Evolutionary conservation across 768 basidiomycete species (phyloP), one percentile per base, ranked within the genome.

Genomic region (Tulasnella sp.): DNA sequence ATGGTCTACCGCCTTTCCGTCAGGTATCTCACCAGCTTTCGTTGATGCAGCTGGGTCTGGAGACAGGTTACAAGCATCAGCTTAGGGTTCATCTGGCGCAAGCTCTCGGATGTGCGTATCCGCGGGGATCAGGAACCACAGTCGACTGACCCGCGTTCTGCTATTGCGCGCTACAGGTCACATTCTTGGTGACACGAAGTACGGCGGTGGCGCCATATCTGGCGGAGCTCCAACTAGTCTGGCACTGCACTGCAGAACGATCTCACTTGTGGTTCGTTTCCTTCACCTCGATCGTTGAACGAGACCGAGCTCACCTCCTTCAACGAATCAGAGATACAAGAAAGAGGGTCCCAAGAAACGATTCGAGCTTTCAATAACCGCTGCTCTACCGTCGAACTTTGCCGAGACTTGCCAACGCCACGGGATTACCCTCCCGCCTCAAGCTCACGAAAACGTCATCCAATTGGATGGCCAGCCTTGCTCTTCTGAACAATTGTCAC

Each of bases 301-400:
- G 48, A 50, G 16, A 50, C 18, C 48, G 5, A 16, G 16, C 48
- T 34, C 14, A 20, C 28, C 75, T 12, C 42, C 22, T 76, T 76
- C n/a, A 76, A 16, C 54, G 9, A 22, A 50, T 41, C 24, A 75
- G 74, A 75, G 77, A 42, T 78, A 60, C 18, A 78, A 64, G 58
- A 78, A 78, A 44, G 50, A 78, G 37, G 77, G 77, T 20, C 77
- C 60, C 7, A 78, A 78, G 40, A 78, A 72, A 37, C n/a, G 69
- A 11, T 78, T 60, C 41, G 28, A 64, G n/a, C 77, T 78, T 31
- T 69, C 60, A 22, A 64, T 78, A 12, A 31, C 69, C 22, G 77
- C 77, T 9, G 48, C 77, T 28, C 58, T 78, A 22, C 77, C 50
- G 6, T 28, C 50, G 4, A 22, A 24, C 40, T 78, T 78, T 44